Base-by-base conservation (phyloP, 768 basidiomycete genomes). In the Vishniacozyma victoriae region DNA sequence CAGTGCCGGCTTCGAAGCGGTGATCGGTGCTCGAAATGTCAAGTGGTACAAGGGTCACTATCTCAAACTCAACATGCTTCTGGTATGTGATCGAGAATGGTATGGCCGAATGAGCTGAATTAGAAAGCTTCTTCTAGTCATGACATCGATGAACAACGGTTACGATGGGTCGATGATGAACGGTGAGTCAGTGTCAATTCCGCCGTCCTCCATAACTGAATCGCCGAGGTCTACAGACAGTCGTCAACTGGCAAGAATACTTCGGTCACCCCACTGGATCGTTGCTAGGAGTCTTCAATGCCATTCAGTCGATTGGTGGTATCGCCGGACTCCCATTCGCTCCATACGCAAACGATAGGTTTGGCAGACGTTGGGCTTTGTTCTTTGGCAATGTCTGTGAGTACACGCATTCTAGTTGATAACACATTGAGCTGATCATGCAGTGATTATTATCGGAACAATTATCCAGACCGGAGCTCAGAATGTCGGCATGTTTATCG, bases 391-490 rank as follows among this genome's bases (percentile, higher is more conserved):
- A 41, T 24, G 29, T 25, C 20, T 43, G 50, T 45, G 18, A 39
- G 50, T 52, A 5, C n/a, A 13, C 13, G 18, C 4, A 19, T 12
- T 5, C 23, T 24, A 43, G 12, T n/a, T 43, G 12, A 4, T 2
- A 3, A 20, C 1, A 14, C 14, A 18, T 22, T 18, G 26, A 6
- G 20, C 13, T 42, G 44, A 20, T 22, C 20, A 31, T 41, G 20
- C 78, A 24, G 70, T 85, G 59, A 82, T 84, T 81, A 72, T 85
- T 9, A 77, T 76, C 20, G 84, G 84, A 3, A 80, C 83, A 76
- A 15, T 59, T 75, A 62, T 80, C 47, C 78, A 79, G 11, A 78
- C 78, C 27, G 78, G 76, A 40, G 76, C 78, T 2, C 76, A 60
- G 51, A 71, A 59, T 48, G 72, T 73, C 46, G 57, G 60, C 35